Conservation (phyloP, 352 stramenopile species). For the Phytophthora pinifolia region DNA sequence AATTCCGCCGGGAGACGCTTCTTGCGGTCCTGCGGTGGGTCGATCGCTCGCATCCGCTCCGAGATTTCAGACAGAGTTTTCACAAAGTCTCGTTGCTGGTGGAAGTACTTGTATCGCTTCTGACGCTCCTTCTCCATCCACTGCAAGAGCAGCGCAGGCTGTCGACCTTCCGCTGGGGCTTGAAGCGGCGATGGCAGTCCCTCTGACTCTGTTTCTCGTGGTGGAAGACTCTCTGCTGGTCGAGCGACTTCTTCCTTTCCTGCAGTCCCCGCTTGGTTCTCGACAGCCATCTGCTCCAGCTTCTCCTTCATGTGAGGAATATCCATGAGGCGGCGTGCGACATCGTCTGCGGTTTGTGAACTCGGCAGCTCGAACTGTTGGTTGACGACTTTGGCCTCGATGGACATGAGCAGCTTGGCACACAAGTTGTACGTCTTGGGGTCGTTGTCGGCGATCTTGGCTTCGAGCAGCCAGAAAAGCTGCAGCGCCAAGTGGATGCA, state of each 20-base stretch:
- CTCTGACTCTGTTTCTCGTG: background rate
- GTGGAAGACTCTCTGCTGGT: slow-evolving; percentile 6
- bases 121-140: slow-evolving; percentile 81
- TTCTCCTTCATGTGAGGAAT: slow-evolving; percentile 63
- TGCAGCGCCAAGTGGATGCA: slow-evolving; percentile 75
- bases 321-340: slow-evolving; percentile 47
- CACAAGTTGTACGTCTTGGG: slow-evolving; percentile 76
- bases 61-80: slow-evolving; percentile 71
- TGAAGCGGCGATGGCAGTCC: background rate
- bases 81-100: slow-evolving; percentile 78
- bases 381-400: slow-evolving; percentile 82
- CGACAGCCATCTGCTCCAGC: slow-evolving; percentile 33
- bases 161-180: slow-evolving; percentile 6
- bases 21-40: slow-evolving; percentile 66
- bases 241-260: slow-evolving; percentile 13
- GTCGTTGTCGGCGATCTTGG: slow-evolving; percentile 72
- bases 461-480: slow-evolving; percentile 72
- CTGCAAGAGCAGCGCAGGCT: slow-evolving; percentile 58
- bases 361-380: slow-evolving; percentile 67
- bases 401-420: slow-evolving; percentile 80
- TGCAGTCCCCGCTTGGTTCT: slow-evolving; percentile 4
- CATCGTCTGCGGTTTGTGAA: slow-evolving; percentile 29
- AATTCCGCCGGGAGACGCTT: slow-evolving; percentile 55
- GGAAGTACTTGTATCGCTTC: slow-evolving; percentile 83
- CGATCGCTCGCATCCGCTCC: slow-evolving; percentile 64